Evolutionary conservation across 2,329 filamentous ascomycete species (phyloP).

Genomic region (Arachnopeziza araneosa): DNA sequence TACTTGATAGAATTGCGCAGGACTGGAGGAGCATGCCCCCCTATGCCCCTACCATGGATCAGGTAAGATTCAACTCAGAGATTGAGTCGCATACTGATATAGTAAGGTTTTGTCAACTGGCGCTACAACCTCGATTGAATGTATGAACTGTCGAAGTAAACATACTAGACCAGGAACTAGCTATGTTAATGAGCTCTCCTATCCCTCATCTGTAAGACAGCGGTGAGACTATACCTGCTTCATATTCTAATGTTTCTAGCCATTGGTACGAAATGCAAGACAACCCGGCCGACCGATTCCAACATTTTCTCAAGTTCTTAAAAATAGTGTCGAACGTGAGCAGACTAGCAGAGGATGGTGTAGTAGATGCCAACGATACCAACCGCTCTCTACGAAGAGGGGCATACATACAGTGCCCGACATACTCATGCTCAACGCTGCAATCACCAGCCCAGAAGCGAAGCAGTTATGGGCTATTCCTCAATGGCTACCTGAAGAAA

Average conservation of each 20-base stretch:
- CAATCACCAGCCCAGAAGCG: slow-evolving; percentile 65
- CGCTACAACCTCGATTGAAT: slow-evolving; percentile 70
- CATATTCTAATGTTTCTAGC: background rate
- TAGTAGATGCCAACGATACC: slow-evolving; percentile 82
- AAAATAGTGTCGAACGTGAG: slow-evolving; percentile 84
- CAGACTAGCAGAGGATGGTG: slow-evolving; percentile 91
- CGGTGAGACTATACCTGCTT: background rate
- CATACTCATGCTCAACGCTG: slow-evolving; percentile 85
- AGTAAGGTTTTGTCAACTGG: slow-evolving; percentile 59
- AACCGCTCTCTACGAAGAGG: slow-evolving; percentile 79
- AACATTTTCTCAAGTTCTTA: slow-evolving; percentile 87
- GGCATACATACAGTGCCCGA: slow-evolving; percentile 75
- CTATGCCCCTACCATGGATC: slow-evolving; percentile 61
- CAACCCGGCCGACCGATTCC: slow-evolving; percentile 43
- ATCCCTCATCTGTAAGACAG: slow-evolving; percentile 47
- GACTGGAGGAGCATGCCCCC: slow-evolving; percentile 68
- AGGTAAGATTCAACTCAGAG: slow-evolving; percentile 38
- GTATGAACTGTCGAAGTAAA: slow-evolving; percentile 82
- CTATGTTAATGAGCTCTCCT: slow-evolving; percentile 80
- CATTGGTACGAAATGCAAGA: slow-evolving; percentile 35
- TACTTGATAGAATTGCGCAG: slow-evolving; percentile 72
- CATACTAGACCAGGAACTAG: slow-evolving; percentile 73
- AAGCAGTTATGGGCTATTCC: slow-evolving; percentile 81
- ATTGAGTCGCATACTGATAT: slow-evolving; percentile 21
- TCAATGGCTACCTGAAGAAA: slow-evolving; percentile 88